Conservation (phyloP, 352 stramenopile genomes). For the Phytophthora multivora region DNA sequence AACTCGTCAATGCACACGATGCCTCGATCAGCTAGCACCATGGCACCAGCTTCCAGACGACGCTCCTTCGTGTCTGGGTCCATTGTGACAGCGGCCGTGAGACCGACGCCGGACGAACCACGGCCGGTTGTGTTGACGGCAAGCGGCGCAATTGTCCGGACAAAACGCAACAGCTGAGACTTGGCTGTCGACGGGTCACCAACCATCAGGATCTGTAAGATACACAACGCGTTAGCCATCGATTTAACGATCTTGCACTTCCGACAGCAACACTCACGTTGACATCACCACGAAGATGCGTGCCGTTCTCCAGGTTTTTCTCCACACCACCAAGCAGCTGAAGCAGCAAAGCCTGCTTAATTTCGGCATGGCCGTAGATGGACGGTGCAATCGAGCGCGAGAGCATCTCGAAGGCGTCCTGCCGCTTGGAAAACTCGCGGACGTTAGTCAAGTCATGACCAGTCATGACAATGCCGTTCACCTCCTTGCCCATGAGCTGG, state of each 20-base stretch:
- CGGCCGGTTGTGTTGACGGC: conserved; percentile 92
- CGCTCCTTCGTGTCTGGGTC: conserved; percentile 95
- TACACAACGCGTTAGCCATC: conserved; percentile 6
- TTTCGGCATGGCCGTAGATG: conserved; percentile 98
- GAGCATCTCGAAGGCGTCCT: conserved; percentile 93
- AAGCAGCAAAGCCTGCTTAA: conserved; percentile 94
- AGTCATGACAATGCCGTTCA: conserved; percentile 93
- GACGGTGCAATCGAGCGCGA: conserved; percentile 95
- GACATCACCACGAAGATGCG: conserved; percentile 99
- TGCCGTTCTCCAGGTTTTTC: conserved; percentile 98
- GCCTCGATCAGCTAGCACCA: conserved; percentile 99
- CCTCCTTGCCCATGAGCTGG: conserved; percentile 93
- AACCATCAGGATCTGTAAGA: conserved; percentile 89
- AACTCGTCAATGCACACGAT: conserved; percentile 99
- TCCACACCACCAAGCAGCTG: conserved; percentile 92
- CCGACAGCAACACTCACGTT: conserved; percentile 77
- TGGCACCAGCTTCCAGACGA: conserved; percentile 97
- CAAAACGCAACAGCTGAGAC: conserved; percentile 97
- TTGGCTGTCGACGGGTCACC: conserved; percentile 99
- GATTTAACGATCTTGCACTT: neutral
- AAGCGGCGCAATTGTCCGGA: conserved; percentile 94
- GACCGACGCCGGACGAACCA: conserved; percentile 90
- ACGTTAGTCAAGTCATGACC: conserved; percentile 93
- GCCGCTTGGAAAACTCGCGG: conserved; percentile 89
- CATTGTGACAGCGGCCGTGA: conserved; percentile 98